Evolutionary conservation across 371 early-diverging fungal species (phyloP).

Genomic region (Entomophthora muscae): DNA sequence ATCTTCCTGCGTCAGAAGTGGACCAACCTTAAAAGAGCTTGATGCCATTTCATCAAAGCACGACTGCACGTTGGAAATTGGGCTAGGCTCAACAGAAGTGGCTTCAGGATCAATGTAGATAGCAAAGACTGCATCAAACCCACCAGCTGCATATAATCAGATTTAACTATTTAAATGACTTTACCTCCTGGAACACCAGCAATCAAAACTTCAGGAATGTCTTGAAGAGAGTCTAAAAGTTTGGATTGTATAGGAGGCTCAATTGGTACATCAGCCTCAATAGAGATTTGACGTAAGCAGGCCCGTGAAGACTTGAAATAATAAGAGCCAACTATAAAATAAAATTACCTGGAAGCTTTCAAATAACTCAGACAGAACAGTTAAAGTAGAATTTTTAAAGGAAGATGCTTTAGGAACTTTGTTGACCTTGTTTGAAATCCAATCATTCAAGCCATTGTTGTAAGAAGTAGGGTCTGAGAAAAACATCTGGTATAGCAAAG

Average conservation of each 20-base stretch:
- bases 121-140: slow-evolving; percentile 90
- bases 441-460: not conserved
- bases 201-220: slow-evolving; percentile 61
- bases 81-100: not conserved
- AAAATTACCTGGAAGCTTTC: slow-evolving; percentile 10
- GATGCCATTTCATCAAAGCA: not conserved
- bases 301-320: slow-evolving; percentile 15
- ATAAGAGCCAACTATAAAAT: not conserved
- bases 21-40: not conserved
- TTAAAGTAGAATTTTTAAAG: not conserved
- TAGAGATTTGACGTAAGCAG: slow-evolving; percentile 52
- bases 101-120: slow-evolving; percentile 16
- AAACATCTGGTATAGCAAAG: not conserved
- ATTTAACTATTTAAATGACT: slow-evolving; percentile 4
- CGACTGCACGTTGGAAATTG: not conserved
- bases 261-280: slow-evolving; percentile 55
- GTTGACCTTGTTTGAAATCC: not conserved
- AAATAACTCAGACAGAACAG: not conserved
- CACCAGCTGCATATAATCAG: slow-evolving; percentile 50
- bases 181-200: slow-evolving; percentile 88
- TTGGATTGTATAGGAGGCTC: slow-evolving; percentile 77
- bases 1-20: not conserved
- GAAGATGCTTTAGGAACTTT: not conserved
- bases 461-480: not conserved
- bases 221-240: slow-evolving; percentile 58